Base-by-base conservation (phyloP, 164 flowering plant genomes). In the Akebia trifoliata region DNA sequence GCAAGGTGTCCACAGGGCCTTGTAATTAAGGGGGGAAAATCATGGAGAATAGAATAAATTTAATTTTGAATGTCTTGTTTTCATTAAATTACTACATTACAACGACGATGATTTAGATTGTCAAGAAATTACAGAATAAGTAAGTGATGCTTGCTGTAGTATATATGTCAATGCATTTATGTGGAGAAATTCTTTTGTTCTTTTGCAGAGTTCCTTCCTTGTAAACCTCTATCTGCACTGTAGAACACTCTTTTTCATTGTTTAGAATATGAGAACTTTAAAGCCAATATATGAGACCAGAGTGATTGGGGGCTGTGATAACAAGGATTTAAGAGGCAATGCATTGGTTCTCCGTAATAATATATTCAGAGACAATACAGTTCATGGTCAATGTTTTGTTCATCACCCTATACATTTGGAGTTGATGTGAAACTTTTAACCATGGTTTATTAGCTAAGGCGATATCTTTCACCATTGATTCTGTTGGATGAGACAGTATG, bases 1-100 rank as follows among this genome's bases (percentile, higher is more conserved):
- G 84, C 62, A 89, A 89, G 93, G 91, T 70, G 32, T 51, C 59
- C 78, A 67, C 72, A 64, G 78, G 81, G 68, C 64, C 80, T 46
- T 74, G 82, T 79, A 82, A 81, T 73, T 81, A 78, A 29, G 61
- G 43, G 48, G 66, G 40, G 20, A 36, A 18, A 11, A 20, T 25
- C 24, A 29, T 18, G 55, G 45, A 36, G 9, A 15, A 10, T 46
- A 37, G 15, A 21, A 32, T 54, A 28, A 20, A 48, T 57, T 17
- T 39, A 12, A 44, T 44, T 67, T 69, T 56, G 35, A 50, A 45
- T 61, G 59, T 68, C 25, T 56, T 54, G 11, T 5, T 54, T 29
- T 50, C 60, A 61, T 69, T 57, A 54, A 56, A 44, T 61, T 68
- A 35, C 46, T 74, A 68, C 31, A 9, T 47, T 64, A 56, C 69